A percentile compares a stretch with the other conserved stretches of the same genome.
phyloP scores from a whole-genome alignment of 257 asterid genomes.

The Coffea canephora region DNA sequence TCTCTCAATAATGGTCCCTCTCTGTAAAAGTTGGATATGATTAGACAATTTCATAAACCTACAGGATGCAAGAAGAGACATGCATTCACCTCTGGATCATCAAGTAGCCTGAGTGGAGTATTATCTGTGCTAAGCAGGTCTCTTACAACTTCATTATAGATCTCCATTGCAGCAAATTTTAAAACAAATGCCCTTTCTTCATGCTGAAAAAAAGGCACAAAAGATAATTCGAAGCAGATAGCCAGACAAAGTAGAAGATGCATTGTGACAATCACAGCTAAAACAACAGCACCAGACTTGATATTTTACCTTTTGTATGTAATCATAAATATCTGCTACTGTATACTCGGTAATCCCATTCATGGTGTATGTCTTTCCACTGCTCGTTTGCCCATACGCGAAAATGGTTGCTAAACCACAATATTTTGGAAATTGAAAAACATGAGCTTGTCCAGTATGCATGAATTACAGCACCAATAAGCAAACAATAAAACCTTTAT shows the following conservation, averaged over 20 bases:
- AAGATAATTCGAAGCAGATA: conserved; percentile 9
- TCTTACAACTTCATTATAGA: conserved; percentile 93
- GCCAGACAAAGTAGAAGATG: conserved; percentile 1
- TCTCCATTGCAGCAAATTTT: conserved; percentile 96
- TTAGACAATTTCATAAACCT: conserved; percentile 18
- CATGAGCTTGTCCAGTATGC: conserved; percentile 2
- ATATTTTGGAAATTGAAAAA: conserved; percentile 7
- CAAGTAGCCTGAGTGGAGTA: conserved; percentile 82
- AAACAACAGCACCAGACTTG: neutral
- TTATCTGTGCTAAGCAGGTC: conserved; percentile 87
- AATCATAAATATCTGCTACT: conserved; percentile 62
- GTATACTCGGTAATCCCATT: conserved; percentile 93
- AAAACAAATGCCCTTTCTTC: conserved; percentile 90
- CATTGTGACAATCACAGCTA: conserved; percentile 1
- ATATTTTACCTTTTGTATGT: conserved; percentile 39
- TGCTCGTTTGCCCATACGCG: conserved; percentile 99
- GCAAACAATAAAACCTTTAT: conserved; percentile 17
- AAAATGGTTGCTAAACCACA: conserved; percentile 79
- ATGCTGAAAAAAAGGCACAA: conserved; percentile 46
- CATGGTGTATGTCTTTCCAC: conserved; percentile 99
- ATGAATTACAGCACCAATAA: conserved; percentile 9
- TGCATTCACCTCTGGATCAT: conserved; percentile 95
- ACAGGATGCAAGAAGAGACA: conserved; percentile 19
- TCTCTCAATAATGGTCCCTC: conserved; percentile 86
- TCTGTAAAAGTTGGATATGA: conserved; percentile 44